Percentiles rank a stretch among this genome's conserved stretches.
Conservation (phyloP, 768 basidiomycete genomes). For the Rhizopogon vinicolor region DNA sequence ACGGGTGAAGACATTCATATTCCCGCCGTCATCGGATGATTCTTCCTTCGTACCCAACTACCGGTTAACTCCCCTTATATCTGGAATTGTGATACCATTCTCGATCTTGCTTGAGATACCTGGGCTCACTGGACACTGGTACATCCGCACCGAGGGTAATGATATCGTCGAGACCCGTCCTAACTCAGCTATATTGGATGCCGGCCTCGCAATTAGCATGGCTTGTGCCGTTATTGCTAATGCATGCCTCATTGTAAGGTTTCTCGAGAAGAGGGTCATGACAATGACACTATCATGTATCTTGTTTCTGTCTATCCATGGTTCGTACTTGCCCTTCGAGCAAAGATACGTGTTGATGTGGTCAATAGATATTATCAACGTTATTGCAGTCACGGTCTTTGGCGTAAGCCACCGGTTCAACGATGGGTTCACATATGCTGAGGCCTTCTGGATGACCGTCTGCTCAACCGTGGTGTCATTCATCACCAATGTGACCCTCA, state of each 20-base stretch:
- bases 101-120: constrained; percentile 82
- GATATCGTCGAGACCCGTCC: constrained; percentile 39
- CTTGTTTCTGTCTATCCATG: constrained; percentile 64
- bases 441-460: constrained; percentile 74
- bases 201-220: constrained; percentile 65
- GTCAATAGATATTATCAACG: constrained; percentile 61
- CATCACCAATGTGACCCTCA: constrained; percentile 62
- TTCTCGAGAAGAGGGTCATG: constrained; percentile 64
- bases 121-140: constrained; percentile 73
- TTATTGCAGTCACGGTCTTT: constrained; percentile 53
- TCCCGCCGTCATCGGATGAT: constrained; percentile 18
- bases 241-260: constrained; percentile 59
- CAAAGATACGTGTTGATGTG: background rate
- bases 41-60: constrained; percentile 48
- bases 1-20: background rate
- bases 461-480: constrained; percentile 68
- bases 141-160: constrained; percentile 44
- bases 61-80: constrained; percentile 59
- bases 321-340: constrained; percentile 32
- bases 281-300: constrained; percentile 60
- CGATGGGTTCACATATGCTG: constrained; percentile 67
- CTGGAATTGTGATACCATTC: constrained; percentile 69
- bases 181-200: constrained; percentile 55
- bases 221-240: constrained; percentile 67
- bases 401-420: constrained; percentile 55